Evolutionary conservation across 371 early-diverging fungal genomes (phyloP).

Genomic region (Circinella minor): DNA sequence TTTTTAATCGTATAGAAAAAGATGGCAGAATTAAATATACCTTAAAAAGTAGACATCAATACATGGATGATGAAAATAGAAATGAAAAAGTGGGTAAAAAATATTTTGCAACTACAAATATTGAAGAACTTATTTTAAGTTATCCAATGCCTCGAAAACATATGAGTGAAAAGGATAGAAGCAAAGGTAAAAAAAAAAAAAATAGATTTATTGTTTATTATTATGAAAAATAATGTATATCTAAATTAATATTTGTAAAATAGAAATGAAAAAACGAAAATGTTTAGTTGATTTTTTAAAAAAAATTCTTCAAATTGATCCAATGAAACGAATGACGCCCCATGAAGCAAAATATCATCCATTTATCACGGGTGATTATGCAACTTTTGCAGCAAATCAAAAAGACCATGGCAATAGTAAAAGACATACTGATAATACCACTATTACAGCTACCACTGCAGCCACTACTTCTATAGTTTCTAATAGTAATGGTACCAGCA

Average conservation of each 20-base stretch:
- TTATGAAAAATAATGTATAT: no score
- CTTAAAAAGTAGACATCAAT: slow-evolving; percentile 82
- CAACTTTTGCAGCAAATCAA: neutral
- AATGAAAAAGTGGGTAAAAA: slow-evolving; percentile 86
- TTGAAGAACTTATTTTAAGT: slow-evolving; percentile 80
- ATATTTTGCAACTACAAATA: slow-evolving; percentile 78
- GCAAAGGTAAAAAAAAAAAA: neutral
- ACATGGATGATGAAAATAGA: slow-evolving; percentile 69
- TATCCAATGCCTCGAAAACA: slow-evolving; percentile 80
- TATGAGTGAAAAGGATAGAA: slow-evolving; percentile 53
- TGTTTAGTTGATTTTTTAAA: slow-evolving; percentile 86
- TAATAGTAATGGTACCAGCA: no score
- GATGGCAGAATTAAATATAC: slow-evolving; percentile 57
- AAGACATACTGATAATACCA: neutral
- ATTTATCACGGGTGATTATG: slow-evolving; percentile 64
- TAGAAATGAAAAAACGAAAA: slow-evolving; percentile 64
- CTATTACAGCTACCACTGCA: neutral
- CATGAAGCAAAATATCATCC: slow-evolving; percentile 91
- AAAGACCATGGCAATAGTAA: neutral
- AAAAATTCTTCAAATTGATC: slow-evolving; percentile 84
- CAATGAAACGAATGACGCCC: slow-evolving; percentile 88
- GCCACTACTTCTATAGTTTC: no score
- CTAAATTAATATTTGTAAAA: slow-evolving; percentile 18
- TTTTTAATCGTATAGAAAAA: slow-evolving; percentile 50
- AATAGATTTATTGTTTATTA: no score